phyloP scores from a whole-genome alignment of 768 basidiomycete species.

The Suillus placidus region DNA sequence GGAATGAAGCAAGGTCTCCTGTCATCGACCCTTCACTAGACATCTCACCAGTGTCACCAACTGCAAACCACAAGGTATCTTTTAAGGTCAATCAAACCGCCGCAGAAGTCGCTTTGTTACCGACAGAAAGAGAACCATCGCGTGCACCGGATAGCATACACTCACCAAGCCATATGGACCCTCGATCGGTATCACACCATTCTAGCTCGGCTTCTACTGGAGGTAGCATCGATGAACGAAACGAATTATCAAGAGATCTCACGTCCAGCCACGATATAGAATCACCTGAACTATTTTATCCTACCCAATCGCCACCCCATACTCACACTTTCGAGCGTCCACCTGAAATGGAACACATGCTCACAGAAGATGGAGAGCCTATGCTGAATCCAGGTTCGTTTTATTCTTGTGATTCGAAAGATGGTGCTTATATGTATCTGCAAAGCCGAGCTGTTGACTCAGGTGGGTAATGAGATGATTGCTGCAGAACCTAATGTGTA shows the following conservation, averaged over 20 bases:
- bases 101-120: conserved; percentile 39
- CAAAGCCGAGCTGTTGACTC: conserved; percentile 63
- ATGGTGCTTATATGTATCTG: conserved; percentile 11
- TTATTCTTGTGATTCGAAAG: neutral
- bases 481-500: conserved; percentile 12
- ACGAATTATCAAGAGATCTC: conserved; percentile 19
- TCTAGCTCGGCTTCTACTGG: conserved; percentile 15
- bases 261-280: conserved; percentile 21
- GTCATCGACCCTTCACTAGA: conserved; percentile 45
- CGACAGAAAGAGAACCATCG: conserved; percentile 34
- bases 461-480: conserved; percentile 42
- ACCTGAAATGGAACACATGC: conserved; percentile 54
- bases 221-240: conserved; percentile 21
- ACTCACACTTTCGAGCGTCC: conserved; percentile 35
- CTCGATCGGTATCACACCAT: conserved; percentile 13
- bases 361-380: conserved; percentile 65
- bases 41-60: conserved; percentile 22
- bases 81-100: conserved; percentile 31
- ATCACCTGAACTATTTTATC: conserved; percentile 11
- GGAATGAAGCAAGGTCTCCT: conserved; percentile 17
- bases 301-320: conserved; percentile 33
- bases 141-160: conserved; percentile 9
- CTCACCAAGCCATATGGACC: conserved; percentile 13
- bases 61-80: conserved; percentile 16
- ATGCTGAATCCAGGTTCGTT: conserved; percentile 69